phyloP scores from a whole-genome alignment of 257 asterid species.

The Linderniella brevidens region DNA sequence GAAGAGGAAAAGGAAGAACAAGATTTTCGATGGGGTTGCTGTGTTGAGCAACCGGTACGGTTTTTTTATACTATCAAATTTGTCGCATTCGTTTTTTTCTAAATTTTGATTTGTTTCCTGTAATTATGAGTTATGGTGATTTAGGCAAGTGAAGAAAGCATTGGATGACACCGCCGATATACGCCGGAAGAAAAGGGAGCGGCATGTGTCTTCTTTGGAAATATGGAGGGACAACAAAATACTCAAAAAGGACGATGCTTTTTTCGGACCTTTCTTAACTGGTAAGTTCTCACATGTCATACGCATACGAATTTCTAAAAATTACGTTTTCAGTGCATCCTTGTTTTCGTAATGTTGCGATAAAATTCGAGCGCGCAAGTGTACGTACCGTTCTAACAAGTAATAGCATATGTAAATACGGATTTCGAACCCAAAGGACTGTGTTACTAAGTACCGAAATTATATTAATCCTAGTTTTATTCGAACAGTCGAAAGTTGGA shows the following conservation, averaged over 20 bases:
- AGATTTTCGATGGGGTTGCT: constrained; percentile 22
- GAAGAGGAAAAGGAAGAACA: constrained; percentile 36
- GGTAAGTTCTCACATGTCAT: constrained; percentile 24
- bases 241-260: constrained; percentile 23
- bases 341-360: no score
- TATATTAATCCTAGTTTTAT: no score
- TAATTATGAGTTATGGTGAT: constrained; percentile 5
- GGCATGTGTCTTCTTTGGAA: constrained; percentile 34
- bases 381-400: no score
- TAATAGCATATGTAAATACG: no score
- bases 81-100: no score
- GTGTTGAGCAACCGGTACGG: constrained; percentile 50
- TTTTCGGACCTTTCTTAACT: constrained; percentile 32
- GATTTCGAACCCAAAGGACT: no score
- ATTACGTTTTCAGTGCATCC: not conserved
- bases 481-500: no score
- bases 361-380: no score
- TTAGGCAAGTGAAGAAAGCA: constrained; percentile 28
- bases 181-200: constrained; percentile 21
- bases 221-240: constrained; percentile 32
- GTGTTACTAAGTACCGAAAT: no score
- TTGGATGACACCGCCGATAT: constrained; percentile 23
- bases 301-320: constrained; percentile 3
- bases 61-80: constrained; percentile 4
- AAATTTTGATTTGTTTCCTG: not conserved